Base-by-base conservation (phyloP, 441 rosid species). In the Kokia cookei region DNA sequence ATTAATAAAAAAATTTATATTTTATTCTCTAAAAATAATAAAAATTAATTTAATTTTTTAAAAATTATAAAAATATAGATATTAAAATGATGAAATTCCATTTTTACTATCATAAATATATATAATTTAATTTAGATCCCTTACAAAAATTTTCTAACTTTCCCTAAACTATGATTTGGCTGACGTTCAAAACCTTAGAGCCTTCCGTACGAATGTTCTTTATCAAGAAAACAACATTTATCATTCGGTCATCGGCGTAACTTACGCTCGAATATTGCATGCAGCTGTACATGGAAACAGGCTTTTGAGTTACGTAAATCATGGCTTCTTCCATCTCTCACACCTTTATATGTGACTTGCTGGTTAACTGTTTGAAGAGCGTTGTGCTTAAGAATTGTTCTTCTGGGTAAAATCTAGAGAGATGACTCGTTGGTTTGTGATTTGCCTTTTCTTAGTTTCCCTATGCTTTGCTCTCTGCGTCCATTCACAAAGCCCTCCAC, bases 401-500 rank as follows among this genome's bases (percentile, higher is more conserved):
- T 32, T 32, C 5, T 32, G 37, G 37, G 37, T 32, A 5, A 32
- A 32, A 32, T 32, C 37, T 4, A 47, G 17, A 43, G 37, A 45
- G 19, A 72, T 59, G 80, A 63, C 13, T 66, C 73, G 47, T 55
- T 43, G 59, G 7, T 67, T 53, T 78, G 15, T 74, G 19, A 1
- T 29, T 5, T 32, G 42, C 57, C 10, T 45, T 37, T 7, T 69
- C 63, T 48, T 73, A 10, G 53, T 69, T 54, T 65, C 37, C 14
- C 2, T 74, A 43, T 42, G 45, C 76, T 51, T 48, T 61, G 73
- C 45, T 60, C 73, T 65, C 5, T 71, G 59, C 7, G 13, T 54
- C n/a, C 54, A 42, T 11, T 26, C 73, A 35, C 54, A 32, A 47
- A 47, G 48, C 42, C 71, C 71, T 62, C 66, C 45, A 14, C 53